Evolutionary conservation across 495 filamentous ascomycete genomes (phyloP), one percentile per base, ranked within the genome.

Genomic region (Talaromyces thailandensis): DNA sequence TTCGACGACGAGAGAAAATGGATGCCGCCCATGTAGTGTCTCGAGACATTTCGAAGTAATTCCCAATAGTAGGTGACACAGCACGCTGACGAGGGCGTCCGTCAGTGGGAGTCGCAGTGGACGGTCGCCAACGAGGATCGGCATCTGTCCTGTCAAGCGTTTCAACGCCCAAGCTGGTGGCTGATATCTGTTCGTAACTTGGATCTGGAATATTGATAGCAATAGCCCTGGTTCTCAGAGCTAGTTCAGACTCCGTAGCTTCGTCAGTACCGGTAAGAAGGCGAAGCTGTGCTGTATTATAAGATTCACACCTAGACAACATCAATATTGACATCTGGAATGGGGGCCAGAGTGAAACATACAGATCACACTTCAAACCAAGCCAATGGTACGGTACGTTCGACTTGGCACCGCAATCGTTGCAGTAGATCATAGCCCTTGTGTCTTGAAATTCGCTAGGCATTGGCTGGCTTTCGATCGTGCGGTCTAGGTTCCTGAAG

Each of bases 381-480:
- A 98, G 76, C 91, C 95, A 99, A 71, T 99, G 94, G 68, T 95
- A 99, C 50, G 84, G 81, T 21, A 92, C 90, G 32, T 86, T 84
- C 52, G 86, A 90, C 70, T 92, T 96, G 21, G 89, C 88, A 45
- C 85, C 86, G 73, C 94, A 99, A 72, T 99, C 94, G 71, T 98
- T 98, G 70, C 94, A 99, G 60, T 88, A 87, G 56, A 98, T 82
- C 56, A 90, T 80, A 51, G 90, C 93, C 62, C 86, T 86, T 6
- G 91, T 90, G 68, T 90, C 86, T 63, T 78, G 82, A 69, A 93
- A 96, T 56, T 92, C 88, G 3, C 76, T 70, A 9, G 93, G 94
- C 90, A 99, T 97, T 8, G 94, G 95, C 68, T 99, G 94, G 21
- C 76, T 81, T 63, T 90, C 82, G 64, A 99, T 96, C 7, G 86